Percentiles rank a stretch among this genome's conserved stretches.
These are phyloP conservation scores for Silene coronaria DNA, from an alignment of 179 eudicot genomes.

Conservation along the genomic window DNA sequence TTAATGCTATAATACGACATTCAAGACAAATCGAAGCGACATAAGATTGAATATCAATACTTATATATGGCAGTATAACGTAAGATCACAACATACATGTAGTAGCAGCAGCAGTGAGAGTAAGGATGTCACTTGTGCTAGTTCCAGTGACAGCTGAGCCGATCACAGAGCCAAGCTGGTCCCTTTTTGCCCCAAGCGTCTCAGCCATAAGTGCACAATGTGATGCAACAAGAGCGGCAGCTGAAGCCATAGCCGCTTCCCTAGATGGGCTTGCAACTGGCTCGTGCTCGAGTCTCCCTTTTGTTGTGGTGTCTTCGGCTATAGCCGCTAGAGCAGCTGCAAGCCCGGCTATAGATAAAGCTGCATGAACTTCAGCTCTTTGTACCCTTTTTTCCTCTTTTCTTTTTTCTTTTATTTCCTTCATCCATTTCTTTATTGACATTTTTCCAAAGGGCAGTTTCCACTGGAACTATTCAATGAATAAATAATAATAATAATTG, in stretches of 20 bases:
- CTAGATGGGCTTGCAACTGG: slow-evolving; percentile 30
- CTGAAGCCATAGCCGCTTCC: slow-evolving; percentile 67
- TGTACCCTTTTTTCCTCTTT: slow-evolving; percentile 78
- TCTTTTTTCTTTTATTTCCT: slow-evolving; percentile 65
- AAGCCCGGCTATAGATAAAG: slow-evolving; percentile 81
- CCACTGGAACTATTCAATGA: slow-evolving; percentile 46
- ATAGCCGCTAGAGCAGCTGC: slow-evolving; percentile 91
- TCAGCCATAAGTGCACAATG: slow-evolving; percentile 86
- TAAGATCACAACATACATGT: slow-evolving; percentile 45
- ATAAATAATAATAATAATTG: neutral
- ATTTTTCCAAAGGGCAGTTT: slow-evolving; percentile 58
- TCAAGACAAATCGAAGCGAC: neutral
- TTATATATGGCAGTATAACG: too few species aligned
- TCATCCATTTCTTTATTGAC: slow-evolving; percentile 77
- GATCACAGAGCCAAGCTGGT: slow-evolving; percentile 58
- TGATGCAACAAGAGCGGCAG: slow-evolving; percentile 79
- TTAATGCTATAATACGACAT: slow-evolving; percentile 41
- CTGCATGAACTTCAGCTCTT: slow-evolving; percentile 88
- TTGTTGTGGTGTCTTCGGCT: slow-evolving; percentile 51
- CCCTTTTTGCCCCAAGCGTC: slow-evolving; percentile 72
- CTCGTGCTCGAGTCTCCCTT: slow-evolving; percentile 26
- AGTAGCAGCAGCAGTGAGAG: slow-evolving; percentile 87
- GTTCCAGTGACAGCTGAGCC: slow-evolving; percentile 75
- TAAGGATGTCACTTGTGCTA: slow-evolving; percentile 58
- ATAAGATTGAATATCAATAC: neutral